A percentile compares a stretch with the other conserved stretches of the same genome.
Conservation (phyloP, 2,329 filamentous ascomycete species). For the Coniella lustricola region DNA sequence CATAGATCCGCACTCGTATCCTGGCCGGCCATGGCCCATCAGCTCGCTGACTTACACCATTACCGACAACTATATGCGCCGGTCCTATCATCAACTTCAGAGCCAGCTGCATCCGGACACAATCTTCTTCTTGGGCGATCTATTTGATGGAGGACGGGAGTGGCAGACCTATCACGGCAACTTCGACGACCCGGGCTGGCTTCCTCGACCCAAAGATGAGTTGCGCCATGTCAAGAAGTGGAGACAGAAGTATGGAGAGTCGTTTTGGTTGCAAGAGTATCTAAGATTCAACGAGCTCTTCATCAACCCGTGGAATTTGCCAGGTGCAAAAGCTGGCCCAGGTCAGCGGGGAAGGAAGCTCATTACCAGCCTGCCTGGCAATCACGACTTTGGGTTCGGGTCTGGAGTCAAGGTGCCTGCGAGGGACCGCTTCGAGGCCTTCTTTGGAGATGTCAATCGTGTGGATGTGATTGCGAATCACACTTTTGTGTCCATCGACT, state of each 20-base stretch:
- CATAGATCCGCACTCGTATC: conserved; percentile 92
- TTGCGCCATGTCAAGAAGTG: conserved; percentile 54
- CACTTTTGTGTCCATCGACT: conserved; percentile 86
- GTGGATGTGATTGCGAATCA: conserved; percentile 93
- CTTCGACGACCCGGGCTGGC: conserved; percentile 54
- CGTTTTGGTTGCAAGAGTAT: conserved; percentile 85
- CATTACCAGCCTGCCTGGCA: conserved; percentile 81
- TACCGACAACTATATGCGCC: conserved; percentile 84
- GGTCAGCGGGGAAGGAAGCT: conserved; percentile 67
- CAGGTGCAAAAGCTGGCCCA: conserved; percentile 44
- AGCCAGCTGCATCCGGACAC: conserved; percentile 73
- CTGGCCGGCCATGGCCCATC: conserved; percentile 61
- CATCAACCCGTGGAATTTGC: conserved; percentile 59
- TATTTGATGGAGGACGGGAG: conserved; percentile 93
- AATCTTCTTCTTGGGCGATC: conserved; percentile 82
- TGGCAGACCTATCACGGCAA: conserved; percentile 68
- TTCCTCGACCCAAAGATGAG: conserved; percentile 45
- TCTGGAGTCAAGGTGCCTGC: conserved; percentile 75
- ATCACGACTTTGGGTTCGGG: conserved; percentile 91
- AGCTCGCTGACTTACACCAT: conserved; percentile 49
- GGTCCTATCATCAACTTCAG: conserved; percentile 76
- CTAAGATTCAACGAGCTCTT: conserved; percentile 81
- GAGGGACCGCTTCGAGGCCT: conserved; percentile 74
- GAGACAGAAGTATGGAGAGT: conserved; percentile 68
- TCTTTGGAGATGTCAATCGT: conserved; percentile 85